These are phyloP conservation scores for Eragrostis nindensis DNA, from an alignment of 176 grass and related monocot genomes.

Conservation along the genomic window DNA sequence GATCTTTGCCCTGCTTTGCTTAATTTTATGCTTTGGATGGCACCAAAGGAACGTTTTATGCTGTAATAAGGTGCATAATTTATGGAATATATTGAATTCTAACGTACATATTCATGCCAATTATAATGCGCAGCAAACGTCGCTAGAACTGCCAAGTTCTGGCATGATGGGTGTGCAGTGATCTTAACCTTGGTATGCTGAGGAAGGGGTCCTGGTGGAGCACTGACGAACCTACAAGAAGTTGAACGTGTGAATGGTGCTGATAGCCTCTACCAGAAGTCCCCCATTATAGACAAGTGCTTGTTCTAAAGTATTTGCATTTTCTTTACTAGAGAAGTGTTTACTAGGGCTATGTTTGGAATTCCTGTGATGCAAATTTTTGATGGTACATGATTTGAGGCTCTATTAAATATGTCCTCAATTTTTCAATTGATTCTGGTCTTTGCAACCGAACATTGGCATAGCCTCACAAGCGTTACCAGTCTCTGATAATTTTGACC, in stretches of 20 bases:
- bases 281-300: background rate
- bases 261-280: background rate
- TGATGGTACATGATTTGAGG: background rate
- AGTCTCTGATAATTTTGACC: background rate
- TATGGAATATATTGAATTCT: background rate
- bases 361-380: background rate
- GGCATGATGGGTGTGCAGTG: background rate
- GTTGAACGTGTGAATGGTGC: background rate
- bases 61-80: background rate
- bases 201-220: background rate
- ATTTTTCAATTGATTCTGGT: background rate
- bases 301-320: background rate
- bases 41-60: background rate
- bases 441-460: background rate
- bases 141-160: conserved; percentile 15
- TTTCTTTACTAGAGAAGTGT: background rate
- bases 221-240: background rate
- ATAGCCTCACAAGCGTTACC: background rate
- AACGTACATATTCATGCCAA: background rate
- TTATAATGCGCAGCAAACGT: conserved; percentile 54
- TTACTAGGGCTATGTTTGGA: background rate
- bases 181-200: background rate
- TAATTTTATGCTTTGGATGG: background rate
- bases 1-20: no score
- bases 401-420: background rate